These are phyloP conservation scores for Cardamine occulta DNA, from an alignment of 345 rosid species.

Conservation along the genomic window DNA sequence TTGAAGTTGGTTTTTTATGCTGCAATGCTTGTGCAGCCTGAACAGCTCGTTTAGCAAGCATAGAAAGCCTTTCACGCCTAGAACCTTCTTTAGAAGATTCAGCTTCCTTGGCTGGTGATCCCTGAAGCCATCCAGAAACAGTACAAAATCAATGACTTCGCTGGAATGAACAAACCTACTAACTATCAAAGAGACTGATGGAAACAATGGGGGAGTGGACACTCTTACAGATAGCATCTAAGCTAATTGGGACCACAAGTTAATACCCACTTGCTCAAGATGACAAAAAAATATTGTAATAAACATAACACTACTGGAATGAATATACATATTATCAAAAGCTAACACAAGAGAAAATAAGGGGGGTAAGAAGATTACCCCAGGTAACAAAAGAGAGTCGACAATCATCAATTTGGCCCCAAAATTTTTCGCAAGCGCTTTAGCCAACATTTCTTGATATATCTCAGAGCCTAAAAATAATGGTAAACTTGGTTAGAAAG, in stretches of 20 bases:
- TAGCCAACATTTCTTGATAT: constrained; percentile 88
- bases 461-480: constrained; percentile 81
- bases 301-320: constrained; percentile 9
- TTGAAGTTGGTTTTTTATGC: constrained; percentile 84
- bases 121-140: constrained; percentile 55
- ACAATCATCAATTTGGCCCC: constrained; percentile 82
- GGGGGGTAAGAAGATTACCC: constrained; percentile 63
- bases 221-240: constrained; percentile 1
- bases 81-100: constrained; percentile 72
- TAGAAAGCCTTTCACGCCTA: constrained; percentile 68
- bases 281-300: neutral
- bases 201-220: constrained; percentile 1
- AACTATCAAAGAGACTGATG: neutral
- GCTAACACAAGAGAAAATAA: constrained; percentile 6
- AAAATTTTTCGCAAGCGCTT: constrained; percentile 87
- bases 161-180: constrained; percentile 14
- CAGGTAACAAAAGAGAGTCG: constrained; percentile 88
- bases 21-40: constrained; percentile 63
- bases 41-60: constrained; percentile 60
- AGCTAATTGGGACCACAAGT: constrained; percentile 17
- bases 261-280: constrained; percentile 5
- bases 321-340: neutral
- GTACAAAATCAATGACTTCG: constrained; percentile 22
- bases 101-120: constrained; percentile 64
- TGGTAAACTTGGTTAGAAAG: constrained; percentile 4